Base-by-base conservation (phyloP, 75 land plant genomes). In the Cryptomeria japonica region DNA sequence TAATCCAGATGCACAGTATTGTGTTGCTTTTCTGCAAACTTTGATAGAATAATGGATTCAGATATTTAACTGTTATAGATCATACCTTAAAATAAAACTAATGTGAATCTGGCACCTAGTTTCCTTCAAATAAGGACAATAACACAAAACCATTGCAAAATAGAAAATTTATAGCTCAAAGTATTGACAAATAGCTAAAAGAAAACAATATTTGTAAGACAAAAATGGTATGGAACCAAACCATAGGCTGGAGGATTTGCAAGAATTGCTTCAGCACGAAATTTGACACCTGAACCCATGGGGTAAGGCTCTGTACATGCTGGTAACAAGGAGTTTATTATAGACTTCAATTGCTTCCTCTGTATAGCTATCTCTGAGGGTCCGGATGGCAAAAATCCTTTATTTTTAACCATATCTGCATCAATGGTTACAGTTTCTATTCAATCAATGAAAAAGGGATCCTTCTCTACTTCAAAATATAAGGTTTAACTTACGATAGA, bases 191-290 rank as follows among this genome's bases (percentile, higher is more conserved):
- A 82, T 9, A 80, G 25, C 12, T 12, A 19, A 85, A 55, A 37
- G 1, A 61, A 31, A 85, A 36, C 86, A 38, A 44, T 3, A 6
- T 49, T 37, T 13, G 18, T 25, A 87, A 53, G n/a, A 38, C 79
- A 41, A n/a, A 79, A 87, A 56, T 49, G 8, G 31, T 32, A 53
- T 4, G 39, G 68, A 83, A 83, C 55, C 93, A 87, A 80, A 98
- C 99, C 99, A 90, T 98, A 98, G 80, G 99, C 97, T 72, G 99
- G 99, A 82, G 99, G 99, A 88, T 98, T 98, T 72, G 99, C 99
- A 89, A 98, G 95, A 32, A 98, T 96, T 37, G 99, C 99, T 73
- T 98, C 96, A 38, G 95, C 96, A 87, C 88, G 92, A 85, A 98
- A 98, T 58, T 95, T 93, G 76, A 98, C 88, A 32, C 91, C 95